Evolutionary conservation across 2,329 filamentous ascomycete species (phyloP).

Genomic region (Dothiorella sarmentorum): DNA sequence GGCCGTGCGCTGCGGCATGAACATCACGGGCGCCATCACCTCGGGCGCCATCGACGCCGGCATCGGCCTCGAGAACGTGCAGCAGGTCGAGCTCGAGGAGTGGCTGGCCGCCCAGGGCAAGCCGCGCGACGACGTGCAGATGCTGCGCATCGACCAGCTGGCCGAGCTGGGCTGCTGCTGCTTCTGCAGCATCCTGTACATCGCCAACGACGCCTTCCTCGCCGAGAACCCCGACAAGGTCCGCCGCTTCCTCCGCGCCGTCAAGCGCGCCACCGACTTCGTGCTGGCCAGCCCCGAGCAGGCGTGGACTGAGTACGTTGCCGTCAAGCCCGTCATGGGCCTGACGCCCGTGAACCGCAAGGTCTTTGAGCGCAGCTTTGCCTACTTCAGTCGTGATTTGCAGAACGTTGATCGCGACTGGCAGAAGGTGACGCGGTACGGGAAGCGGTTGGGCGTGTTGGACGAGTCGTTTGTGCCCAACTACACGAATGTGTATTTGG

Average conservation of each 20-base stretch:
- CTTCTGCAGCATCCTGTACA: constrained; percentile 80
- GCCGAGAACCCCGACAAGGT: constrained; percentile 64
- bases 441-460: constrained; percentile 68
- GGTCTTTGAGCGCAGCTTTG: constrained; percentile 75
- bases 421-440: constrained; percentile 73
- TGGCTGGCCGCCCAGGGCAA: constrained; percentile 65
- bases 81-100: constrained; percentile 78
- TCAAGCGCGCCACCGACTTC: constrained; percentile 71
- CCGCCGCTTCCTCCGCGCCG: constrained; percentile 64
- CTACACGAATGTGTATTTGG: constrained; percentile 70
- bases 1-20: constrained; percentile 76
- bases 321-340: constrained; percentile 69
- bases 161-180: constrained; percentile 79
- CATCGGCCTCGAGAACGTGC: constrained; percentile 75
- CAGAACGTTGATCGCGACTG: constrained; percentile 74
- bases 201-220: constrained; percentile 70
- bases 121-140: constrained; percentile 66
- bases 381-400: constrained; percentile 70
- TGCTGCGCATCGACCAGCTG: constrained; percentile 78
- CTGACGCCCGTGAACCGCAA: constrained; percentile 64
- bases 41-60: constrained; percentile 70
- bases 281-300: constrained; percentile 61
- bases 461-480: constrained; percentile 63
- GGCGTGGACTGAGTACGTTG: constrained; percentile 67
- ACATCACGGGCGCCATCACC: constrained; percentile 74